These are phyloP conservation scores for Ogataea methanolica DNA, from an alignment of 805 yeast species.

Conservation along the genomic window DNA sequence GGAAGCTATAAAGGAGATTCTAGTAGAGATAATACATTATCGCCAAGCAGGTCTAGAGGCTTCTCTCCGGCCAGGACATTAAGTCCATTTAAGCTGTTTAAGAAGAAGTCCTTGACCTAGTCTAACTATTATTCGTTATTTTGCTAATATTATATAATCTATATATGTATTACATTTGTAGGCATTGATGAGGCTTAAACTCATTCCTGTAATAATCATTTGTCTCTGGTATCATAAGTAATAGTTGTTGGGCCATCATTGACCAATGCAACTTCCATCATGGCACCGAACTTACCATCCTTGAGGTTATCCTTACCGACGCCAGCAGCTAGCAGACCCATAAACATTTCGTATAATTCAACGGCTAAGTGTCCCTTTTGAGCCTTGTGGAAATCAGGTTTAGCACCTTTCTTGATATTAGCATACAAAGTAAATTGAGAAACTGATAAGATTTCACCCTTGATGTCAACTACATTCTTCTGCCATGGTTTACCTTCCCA, in stretches of 20 bases:
- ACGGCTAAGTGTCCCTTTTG: slow-evolving; percentile 67
- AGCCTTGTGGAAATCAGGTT: slow-evolving; percentile 92
- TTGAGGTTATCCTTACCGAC: slow-evolving; percentile 63
- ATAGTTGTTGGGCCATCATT: slow-evolving; percentile 96
- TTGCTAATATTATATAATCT: background rate
- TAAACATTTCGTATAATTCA: slow-evolving; percentile 48
- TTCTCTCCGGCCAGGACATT: slow-evolving; percentile 28
- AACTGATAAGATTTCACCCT: slow-evolving; percentile 76
- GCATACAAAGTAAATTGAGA: slow-evolving; percentile 93
- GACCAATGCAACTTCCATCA: slow-evolving; percentile 89
- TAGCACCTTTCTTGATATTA: slow-evolving; percentile 81
- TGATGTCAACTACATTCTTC: slow-evolving; percentile 54
- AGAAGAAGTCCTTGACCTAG: slow-evolving; percentile 7
- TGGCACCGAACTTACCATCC: slow-evolving; percentile 92
- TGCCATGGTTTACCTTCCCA: slow-evolving; percentile 76
- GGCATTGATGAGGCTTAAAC: background rate
- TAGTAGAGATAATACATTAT: slow-evolving; percentile 11
- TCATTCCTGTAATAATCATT: slow-evolving; percentile 2
- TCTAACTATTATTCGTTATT: background rate
- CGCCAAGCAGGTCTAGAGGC: slow-evolving; percentile 20
- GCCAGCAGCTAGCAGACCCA: slow-evolving; percentile 41
- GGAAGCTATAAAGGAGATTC: slow-evolving; percentile 12
- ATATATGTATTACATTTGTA: background rate
- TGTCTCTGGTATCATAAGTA: slow-evolving; percentile 63
- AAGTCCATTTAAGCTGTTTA: slow-evolving; percentile 28